Percentiles rank a stretch among this genome's conserved stretches.
Conservation (phyloP, 2,329 filamentous ascomycete genomes). For the Cladosporium phlei region DNA sequence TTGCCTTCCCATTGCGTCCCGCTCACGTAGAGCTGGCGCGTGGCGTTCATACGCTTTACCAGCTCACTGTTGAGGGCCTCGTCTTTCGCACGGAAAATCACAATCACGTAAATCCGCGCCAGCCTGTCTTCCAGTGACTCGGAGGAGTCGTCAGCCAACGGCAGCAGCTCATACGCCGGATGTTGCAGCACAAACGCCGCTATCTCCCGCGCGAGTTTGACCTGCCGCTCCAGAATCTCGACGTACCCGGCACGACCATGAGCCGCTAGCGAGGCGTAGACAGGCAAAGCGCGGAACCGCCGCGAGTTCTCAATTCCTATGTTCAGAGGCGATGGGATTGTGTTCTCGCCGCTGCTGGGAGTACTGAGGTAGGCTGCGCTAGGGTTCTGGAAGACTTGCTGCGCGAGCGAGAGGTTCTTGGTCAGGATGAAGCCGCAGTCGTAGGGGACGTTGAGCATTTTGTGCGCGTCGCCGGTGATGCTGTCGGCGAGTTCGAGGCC, state of each 20-base stretch:
- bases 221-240: conserved; percentile 67
- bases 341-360: conserved; percentile 19
- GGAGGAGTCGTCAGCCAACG: conserved; percentile 35
- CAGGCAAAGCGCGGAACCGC: conserved; percentile 83
- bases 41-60: conserved; percentile 68
- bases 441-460: conserved; percentile 91
- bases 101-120: conserved; percentile 61
- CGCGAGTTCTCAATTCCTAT: conserved; percentile 87
- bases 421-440: conserved; percentile 89
- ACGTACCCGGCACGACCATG: conserved; percentile 68
- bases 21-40: conserved; percentile 73
- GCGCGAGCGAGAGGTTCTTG: conserved; percentile 54
- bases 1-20: conserved; percentile 72
- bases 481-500: conserved; percentile 81
- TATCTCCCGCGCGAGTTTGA: conserved; percentile 63
- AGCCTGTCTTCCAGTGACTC: conserved; percentile 33
- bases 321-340: conserved; percentile 76
- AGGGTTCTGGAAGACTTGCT: conserved; percentile 70
- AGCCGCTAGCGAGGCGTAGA: conserved; percentile 72
- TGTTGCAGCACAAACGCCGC: conserved; percentile 59
- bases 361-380: conserved; percentile 73
- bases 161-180: conserved; percentile 62
- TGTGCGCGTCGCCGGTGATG: conserved; percentile 82
- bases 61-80: conserved; percentile 59
- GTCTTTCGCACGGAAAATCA: conserved; percentile 72